Evolutionary conservation across 2,329 filamentous ascomycete species (phyloP), one percentile per base, ranked within the genome.

Genomic region (Thelonectria olida): DNA sequence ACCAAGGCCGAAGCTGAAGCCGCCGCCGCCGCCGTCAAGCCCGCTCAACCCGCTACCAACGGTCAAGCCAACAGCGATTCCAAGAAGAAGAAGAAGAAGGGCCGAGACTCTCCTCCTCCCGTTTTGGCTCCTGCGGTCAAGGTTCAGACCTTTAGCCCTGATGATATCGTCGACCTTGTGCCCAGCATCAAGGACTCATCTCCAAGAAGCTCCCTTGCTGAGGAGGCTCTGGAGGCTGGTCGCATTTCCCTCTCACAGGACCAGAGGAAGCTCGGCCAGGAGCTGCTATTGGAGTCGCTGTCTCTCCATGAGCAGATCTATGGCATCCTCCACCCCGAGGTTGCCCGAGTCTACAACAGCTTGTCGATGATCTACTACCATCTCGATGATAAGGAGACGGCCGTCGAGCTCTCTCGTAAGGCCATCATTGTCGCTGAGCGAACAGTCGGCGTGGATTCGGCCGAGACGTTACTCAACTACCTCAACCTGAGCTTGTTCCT

Each of bases 291-390:
- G n/a, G 96, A 99, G 79, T 97, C 94, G 36, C 82, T 99, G 62
- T 97, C 96, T 45, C 83, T 99, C 42, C 95, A 99, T 73, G 96
- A 99, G 83, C 96, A 99, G 78, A 98, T 99, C 69, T 99, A 99
- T 73, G 96, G 96, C 62, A 96, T 98, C 58, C 85, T 99, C 23
- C 96, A 99, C 75, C 94, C 96, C 1, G 96, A 99, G 79, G 95
- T 98, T 61, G 96, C 95, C 47, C 90, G 94, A 66, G 91, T 97
- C 25, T 99, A 99, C 83, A 95, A 97, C 79, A 93, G 92, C 53
- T 80, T 99, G 45, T 97, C 96, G 3, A 97, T 97, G 84, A 85
- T 98, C 56, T 97, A 97, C 81, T 98, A 96, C 79, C 92, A 96
- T 76, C 87, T 97, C n/a, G 96, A 98, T 55, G 96, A 99, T 82